A percentile compares a stretch with the other conserved stretches of the same genome.
Evolutionary conservation across 352 stramenopile genomes (phyloP).

Genomic region (Phytophthora ramorum): DNA sequence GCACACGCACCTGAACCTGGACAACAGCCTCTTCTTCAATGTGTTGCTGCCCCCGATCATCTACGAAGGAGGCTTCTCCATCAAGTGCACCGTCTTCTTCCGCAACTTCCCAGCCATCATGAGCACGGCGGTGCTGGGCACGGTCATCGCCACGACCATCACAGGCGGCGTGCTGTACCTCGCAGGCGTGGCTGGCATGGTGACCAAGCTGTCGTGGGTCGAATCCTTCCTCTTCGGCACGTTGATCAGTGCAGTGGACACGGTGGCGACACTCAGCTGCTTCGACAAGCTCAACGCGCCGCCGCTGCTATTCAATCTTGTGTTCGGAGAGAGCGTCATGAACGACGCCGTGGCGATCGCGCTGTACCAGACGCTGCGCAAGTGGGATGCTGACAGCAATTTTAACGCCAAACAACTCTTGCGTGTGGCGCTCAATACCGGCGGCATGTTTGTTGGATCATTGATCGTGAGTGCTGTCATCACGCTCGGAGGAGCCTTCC

Average conservation of each 20-base stretch:
- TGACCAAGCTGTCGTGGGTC: conserved; percentile 88
- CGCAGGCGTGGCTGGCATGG: conserved; percentile 59
- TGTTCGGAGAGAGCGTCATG: conserved; percentile 95
- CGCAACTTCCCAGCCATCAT: conserved; percentile 89
- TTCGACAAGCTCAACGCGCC: conserved; percentile 92
- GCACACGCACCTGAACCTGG: conserved; percentile 83
- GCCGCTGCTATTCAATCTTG: conserved; percentile 94
- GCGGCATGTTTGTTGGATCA: conserved; percentile 83
- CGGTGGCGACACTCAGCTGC: conserved; percentile 92
- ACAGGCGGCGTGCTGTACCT: conserved; percentile 78
- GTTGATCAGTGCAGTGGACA: conserved; percentile 94
- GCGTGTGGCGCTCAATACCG: conserved; percentile 68
- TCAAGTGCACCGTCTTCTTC: conserved; percentile 88
- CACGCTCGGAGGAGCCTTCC: conserved; percentile 76
- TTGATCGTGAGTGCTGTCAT: conserved; percentile 73
- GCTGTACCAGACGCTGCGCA: conserved; percentile 92
- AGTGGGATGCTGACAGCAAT: conserved; percentile 84
- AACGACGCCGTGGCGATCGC: conserved; percentile 96
- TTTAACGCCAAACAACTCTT: conserved; percentile 71
- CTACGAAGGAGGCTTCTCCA: conserved; percentile 88
- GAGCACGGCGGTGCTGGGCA: conserved; percentile 83
- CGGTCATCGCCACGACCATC: conserved; percentile 78
- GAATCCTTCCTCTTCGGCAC: conserved; percentile 93
- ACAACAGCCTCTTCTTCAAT: conserved; percentile 91
- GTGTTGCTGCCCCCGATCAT: conserved; percentile 88